Evolutionary conservation across 441 rosid species (phyloP).

Genomic region (Biscutella laevigata): DNA sequence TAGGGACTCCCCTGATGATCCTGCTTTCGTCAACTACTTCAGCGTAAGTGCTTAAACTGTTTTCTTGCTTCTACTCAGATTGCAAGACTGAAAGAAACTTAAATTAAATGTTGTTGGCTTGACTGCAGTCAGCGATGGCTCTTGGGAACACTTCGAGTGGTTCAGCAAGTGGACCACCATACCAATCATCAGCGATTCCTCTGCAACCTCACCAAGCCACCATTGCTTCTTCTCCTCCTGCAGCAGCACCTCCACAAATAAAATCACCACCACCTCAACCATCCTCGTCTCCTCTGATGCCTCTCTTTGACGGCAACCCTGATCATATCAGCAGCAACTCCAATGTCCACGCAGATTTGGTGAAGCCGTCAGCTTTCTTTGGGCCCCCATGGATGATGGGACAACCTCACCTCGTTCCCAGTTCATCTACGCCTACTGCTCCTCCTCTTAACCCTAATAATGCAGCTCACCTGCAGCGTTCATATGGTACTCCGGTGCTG

Average conservation of each 20-base stretch:
- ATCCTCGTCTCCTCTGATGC: constrained; percentile 43
- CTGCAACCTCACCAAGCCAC: constrained; percentile 34
- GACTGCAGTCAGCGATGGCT: constrained; percentile 55
- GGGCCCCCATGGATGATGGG: constrained; percentile 37
- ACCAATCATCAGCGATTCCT: constrained; percentile 38
- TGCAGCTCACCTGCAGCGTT: constrained; percentile 42
- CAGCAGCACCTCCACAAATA: constrained; percentile 41
- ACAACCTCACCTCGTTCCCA: constrained; percentile 26
- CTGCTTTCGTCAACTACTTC: constrained; percentile 73
- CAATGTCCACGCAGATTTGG: constrained; percentile 41
- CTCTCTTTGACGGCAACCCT: constrained; percentile 36
- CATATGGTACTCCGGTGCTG: constrained; percentile 73
- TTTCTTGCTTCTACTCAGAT: constrained; percentile 1
- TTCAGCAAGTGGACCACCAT: constrained; percentile 36
- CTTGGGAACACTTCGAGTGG: constrained; percentile 41
- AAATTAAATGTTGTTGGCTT: constrained; percentile 16
- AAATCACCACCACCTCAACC: constrained; percentile 36
- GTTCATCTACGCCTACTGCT: constrained; percentile 43
- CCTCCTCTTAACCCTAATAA: constrained; percentile 44
- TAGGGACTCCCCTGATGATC: constrained; percentile 59
- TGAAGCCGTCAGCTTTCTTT: constrained; percentile 67
- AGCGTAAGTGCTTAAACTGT: constrained; percentile 42
- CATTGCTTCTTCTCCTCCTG: constrained; percentile 26
- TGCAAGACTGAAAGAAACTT: neutral
- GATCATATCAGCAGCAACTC: constrained; percentile 33